phyloP scores from a whole-genome alignment of 192 early-diverging fungal genomes.

The Linnemannia zychae region DNA sequence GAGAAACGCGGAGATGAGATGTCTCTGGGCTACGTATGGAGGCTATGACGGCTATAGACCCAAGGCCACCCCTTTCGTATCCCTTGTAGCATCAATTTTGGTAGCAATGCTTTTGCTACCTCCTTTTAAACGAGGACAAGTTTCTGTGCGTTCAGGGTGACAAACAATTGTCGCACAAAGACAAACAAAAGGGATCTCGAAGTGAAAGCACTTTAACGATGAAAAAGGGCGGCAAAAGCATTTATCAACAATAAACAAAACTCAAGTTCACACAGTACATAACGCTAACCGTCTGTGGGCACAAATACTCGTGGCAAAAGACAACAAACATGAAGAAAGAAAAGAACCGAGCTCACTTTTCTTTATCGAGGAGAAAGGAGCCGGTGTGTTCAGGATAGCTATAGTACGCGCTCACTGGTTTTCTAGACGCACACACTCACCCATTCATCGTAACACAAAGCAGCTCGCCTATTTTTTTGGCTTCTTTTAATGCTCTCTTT shows the following conservation, averaged over 20 bases:
- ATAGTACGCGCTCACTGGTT: not conserved
- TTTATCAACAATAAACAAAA: not conserved
- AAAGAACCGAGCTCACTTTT: not conserved
- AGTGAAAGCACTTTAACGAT: not conserved
- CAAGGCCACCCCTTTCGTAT: not conserved
- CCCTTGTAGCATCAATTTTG: not conserved
- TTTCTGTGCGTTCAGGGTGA: too few species aligned
- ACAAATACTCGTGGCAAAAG: too few species aligned
- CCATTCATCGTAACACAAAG: not conserved
- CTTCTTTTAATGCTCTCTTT: not conserved
- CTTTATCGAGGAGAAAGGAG: not conserved
- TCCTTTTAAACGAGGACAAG: too few species aligned
- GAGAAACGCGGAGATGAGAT: not conserved
- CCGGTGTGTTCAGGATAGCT: not conserved
- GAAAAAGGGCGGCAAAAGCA: not conserved
- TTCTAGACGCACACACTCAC: not conserved
- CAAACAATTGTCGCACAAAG: too few species aligned
- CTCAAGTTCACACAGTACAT: not conserved
- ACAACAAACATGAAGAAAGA: not conserved
- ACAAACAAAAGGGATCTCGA: too few species aligned
- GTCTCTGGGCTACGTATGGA: not conserved
- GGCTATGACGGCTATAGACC: not conserved
- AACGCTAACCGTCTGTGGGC: not conserved
- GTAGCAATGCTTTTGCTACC: too few species aligned
- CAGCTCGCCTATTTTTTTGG: not conserved